Percentiles rank a stretch among this genome's conserved stretches.
These are phyloP conservation scores for Calonectria henricotiae DNA, from an alignment of 2,329 filamentous ascomycete genomes.

Conservation along the genomic window DNA sequence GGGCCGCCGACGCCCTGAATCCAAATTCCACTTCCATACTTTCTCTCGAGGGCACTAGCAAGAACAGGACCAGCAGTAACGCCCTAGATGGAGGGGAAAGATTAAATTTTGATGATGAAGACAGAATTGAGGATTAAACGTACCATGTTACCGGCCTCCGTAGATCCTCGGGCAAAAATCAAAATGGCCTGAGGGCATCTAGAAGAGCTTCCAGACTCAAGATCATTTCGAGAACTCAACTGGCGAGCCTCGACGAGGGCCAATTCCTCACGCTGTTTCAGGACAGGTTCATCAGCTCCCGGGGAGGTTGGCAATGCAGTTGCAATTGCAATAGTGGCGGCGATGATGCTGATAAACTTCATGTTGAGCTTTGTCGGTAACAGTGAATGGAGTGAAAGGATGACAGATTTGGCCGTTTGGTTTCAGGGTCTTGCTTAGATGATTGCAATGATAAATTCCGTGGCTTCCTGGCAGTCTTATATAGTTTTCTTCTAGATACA, in stretches of 20 bases:
- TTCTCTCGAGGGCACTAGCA: constrained; percentile 49
- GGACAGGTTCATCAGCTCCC: not conserved
- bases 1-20: constrained; percentile 61
- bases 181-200: constrained; percentile 57
- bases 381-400: too few species aligned
- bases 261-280: not conserved
- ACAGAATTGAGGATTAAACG: not conserved
- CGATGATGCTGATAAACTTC: constrained; percentile 4
- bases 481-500: not conserved
- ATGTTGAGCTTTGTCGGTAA: not conserved
- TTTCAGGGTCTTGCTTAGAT: too few species aligned
- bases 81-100: not conserved
- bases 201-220: constrained; percentile 48
- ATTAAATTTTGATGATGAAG: not conserved
- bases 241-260: constrained; percentile 3
- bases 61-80: constrained; percentile 48
- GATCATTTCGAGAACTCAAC: constrained; percentile 46
- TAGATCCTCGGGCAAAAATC: constrained; percentile 59
- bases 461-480: not conserved
- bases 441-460: too few species aligned
- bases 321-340: not conserved
- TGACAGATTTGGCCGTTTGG: too few species aligned
- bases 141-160: constrained; percentile 59
- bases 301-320: not conserved
- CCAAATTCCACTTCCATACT: constrained; percentile 53